Evolutionary conservation across 441 rosid species (phyloP), one percentile per base, ranked within the genome.

Genomic region (Adansonia grandidieri): DNA sequence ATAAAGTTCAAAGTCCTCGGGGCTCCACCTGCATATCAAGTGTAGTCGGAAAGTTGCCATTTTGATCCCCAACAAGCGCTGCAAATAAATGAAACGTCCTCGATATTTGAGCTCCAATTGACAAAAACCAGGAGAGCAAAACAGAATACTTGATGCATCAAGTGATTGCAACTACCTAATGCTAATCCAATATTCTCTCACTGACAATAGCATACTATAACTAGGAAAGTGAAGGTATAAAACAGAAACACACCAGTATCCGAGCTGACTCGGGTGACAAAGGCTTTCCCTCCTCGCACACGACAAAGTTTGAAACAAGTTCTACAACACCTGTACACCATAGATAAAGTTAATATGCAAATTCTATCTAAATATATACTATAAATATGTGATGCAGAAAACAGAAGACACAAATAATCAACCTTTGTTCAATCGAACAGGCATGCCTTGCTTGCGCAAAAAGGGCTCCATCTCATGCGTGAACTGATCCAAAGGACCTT

Each of bases 381-480:
- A 60, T 11, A 9, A 22, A 53, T 37, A 74, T 17, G 10, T 10
- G 8, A 2, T 54, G 40, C 17, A 48, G 2, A 75, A 71, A 72
- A 57, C 60, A 42, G 8, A 69, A 79, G 51, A 63, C 51, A 77
- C 10, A 10, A 61, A 77, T 19, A 5, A 50, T 45, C 40, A 57
- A 96, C 99, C 98, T 89, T 86, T 90, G 89, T 93, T 97, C 84
- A 97, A 86, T 72, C 98, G 88, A 78, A 97, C 98, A 78, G 98
- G 99, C 95, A 97, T 80, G 57, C 97, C 98, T 86, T 92, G 99
- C 81, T 93, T 95, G 71, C 98, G 92, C 77, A 95, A 78, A 72
- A 91, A 86, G 4, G 99, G 99, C 85, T 97, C 99, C 99, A 97
- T 95, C 80, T 97, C 99, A 89, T 93, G 98, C 6, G 98, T 87